Percentiles rank a stretch among this genome's conserved stretches.
Evolutionary conservation across 2,329 filamentous ascomycete genomes (phyloP).

Genomic region (Apiospora rasikravindrae): DNA sequence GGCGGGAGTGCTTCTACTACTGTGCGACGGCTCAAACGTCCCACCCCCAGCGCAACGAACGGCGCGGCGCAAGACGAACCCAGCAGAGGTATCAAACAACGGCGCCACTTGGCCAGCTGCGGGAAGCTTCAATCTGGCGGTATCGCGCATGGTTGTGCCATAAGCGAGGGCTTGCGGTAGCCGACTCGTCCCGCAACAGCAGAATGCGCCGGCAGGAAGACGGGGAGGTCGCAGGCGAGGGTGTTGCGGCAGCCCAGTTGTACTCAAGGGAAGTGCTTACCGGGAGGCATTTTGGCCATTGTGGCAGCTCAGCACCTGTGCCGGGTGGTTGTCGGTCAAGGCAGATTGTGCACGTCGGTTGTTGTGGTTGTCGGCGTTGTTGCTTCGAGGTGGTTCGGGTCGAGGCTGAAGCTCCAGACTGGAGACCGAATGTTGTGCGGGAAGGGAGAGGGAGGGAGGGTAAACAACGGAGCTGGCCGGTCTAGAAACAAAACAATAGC

Average conservation of each 20-base stretch:
- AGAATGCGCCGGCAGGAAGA: background rate
- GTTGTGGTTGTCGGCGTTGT: background rate
- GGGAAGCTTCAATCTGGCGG: background rate
- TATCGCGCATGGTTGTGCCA: background rate
- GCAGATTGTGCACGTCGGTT: background rate
- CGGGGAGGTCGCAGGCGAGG: background rate
- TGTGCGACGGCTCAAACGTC: background rate
- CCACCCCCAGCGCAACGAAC: background rate
- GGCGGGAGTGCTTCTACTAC: background rate
- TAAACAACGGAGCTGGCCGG: background rate
- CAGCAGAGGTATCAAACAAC: background rate
- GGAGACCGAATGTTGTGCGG: background rate
- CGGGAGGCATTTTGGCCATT: constrained; percentile 12
- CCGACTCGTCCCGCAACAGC: background rate
- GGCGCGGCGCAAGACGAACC: background rate
- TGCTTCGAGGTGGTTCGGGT: background rate
- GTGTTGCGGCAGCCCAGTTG: background rate
- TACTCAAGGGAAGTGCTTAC: background rate
- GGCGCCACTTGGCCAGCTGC: background rate
- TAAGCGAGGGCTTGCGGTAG: background rate
- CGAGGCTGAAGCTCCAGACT: constrained; percentile 14
- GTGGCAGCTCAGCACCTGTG: constrained; percentile 3
- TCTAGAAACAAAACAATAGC: constrained; percentile 12
- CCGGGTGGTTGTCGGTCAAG: background rate
- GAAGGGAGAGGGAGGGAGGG: background rate